These are phyloP conservation scores for Gossypium aridum DNA, from an alignment of 441 rosid genomes.

Conservation along the genomic window DNA sequence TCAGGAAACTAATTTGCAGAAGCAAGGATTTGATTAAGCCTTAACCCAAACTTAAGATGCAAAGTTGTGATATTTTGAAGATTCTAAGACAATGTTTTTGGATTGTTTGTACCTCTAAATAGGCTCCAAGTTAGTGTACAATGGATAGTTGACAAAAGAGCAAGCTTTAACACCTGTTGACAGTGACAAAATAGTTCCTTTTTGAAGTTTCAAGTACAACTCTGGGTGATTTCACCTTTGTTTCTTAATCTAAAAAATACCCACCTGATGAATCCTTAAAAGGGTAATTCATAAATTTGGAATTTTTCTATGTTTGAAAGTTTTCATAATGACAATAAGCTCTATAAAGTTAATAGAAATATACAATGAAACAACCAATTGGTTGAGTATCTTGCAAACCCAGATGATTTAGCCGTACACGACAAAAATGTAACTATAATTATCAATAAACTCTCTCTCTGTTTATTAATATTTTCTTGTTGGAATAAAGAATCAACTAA, in stretches of 20 bases:
- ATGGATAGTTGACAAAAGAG: background rate
- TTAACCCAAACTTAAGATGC: background rate
- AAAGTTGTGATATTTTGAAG: background rate
- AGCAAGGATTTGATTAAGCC: background rate
- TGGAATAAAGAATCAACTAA: conserved; percentile 9
- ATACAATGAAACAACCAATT: background rate
- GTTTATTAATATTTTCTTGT: background rate
- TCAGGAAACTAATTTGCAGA: background rate
- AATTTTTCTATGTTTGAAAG: background rate
- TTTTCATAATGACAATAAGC: background rate
- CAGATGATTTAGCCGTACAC: conserved; percentile 8
- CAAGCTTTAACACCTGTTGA: background rate
- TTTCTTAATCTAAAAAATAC: background rate
- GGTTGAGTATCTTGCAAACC: background rate
- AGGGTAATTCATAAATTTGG: background rate
- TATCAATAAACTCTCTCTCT: background rate
- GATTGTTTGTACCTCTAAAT: background rate
- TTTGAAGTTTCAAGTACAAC: background rate
- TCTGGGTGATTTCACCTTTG: background rate
- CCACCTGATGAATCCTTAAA: background rate
- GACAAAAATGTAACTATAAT: background rate
- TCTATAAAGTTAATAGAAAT: background rate
- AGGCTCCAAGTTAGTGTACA: background rate
- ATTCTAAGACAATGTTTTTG: background rate
- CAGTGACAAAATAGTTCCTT: background rate